Percentiles rank a stretch among this genome's conserved stretches.
These are phyloP conservation scores for Balakata baccata DNA, from an alignment of 345 rosid species.

Conservation along the genomic window DNA sequence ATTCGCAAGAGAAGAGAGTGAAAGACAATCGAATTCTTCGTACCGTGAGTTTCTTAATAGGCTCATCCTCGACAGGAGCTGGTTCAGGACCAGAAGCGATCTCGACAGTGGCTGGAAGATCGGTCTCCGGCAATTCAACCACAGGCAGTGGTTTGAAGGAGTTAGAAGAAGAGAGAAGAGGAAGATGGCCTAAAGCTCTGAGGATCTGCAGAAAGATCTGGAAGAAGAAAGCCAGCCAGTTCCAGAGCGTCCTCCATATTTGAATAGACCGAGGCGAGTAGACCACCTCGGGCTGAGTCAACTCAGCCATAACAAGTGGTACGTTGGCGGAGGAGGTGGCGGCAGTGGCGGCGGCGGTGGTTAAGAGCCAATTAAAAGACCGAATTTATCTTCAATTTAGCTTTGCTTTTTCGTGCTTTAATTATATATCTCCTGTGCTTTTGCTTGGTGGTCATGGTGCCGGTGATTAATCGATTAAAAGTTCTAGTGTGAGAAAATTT, in stretches of 20 bases:
- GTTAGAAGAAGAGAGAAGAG: conserved; percentile 61
- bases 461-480: neutral
- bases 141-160: conserved; percentile 71
- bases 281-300: conserved; percentile 78
- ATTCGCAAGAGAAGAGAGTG: neutral
- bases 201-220: conserved; percentile 78
- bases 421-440: neutral
- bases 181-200: conserved; percentile 60
- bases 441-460: conserved; percentile 7
- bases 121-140: conserved; percentile 61
- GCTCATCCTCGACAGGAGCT: conserved; percentile 11
- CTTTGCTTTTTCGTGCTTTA: neutral
- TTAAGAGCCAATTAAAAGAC: neutral
- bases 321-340: neutral
- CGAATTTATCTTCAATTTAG: neutral
- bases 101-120: conserved; percentile 46
- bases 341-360: neutral
- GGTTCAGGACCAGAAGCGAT: conserved; percentile 39
- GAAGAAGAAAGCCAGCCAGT: conserved; percentile 77
- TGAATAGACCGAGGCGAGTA: conserved; percentile 61
- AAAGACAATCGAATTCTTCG: neutral
- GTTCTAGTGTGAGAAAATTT: neutral
- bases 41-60: conserved; percentile 60
- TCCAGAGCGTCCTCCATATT: conserved; percentile 65
- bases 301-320: conserved; percentile 66